Base-by-base conservation (phyloP, 345 rosid genomes). In the Gossypium ekmanianum region DNA sequence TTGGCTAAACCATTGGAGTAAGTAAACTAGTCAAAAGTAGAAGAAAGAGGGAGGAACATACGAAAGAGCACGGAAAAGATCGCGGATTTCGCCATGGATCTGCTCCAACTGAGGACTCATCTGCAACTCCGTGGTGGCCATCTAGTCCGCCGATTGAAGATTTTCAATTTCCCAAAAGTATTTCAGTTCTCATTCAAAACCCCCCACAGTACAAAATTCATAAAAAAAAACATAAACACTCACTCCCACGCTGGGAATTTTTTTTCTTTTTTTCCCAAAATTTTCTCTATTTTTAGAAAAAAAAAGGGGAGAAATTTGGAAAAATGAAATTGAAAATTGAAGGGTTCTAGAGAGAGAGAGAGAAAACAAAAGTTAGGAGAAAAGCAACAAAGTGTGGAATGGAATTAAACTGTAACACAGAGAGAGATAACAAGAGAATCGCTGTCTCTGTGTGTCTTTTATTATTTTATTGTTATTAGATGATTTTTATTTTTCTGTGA, bases 81-180 rank as follows among this genome's bases (percentile, higher is more conserved):
- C 98, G 61, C 89, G 92, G 77, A 94, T 94, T 84, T 94, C 96
- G 27, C 94, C 98, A 73, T 92, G 97, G 93, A 91, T 92, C 94
- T 91, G 98, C 88, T 94, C 97, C 89, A 94, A 80, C 85, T 88
- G 94, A 75, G 97, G 91, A 71, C 77, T 86, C 97, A 91, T 89
- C 79, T 83, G 94, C 74, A 94, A 80, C 50, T 86, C 86, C 51
- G 80, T 51, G 51, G 94, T 88, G 97, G 89, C 90, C 22, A 57
- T 78, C 77, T 76, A 87, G 79, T 89, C 78, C 9, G 71, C 51
- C 55, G 81, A 9, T 39, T 62, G 44, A 29, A 66, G 41, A 61
- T 26, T 27, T 71, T 75, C 82, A 73, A 61, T 79, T 83, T 83
- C 79, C 47, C 71, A 52, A 27, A 3, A n/a, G 59, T 77, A 68